phyloP scores from a whole-genome alignment of 2,329 filamentous ascomycete species.

The Scopulariopsis brevicaulis region DNA sequence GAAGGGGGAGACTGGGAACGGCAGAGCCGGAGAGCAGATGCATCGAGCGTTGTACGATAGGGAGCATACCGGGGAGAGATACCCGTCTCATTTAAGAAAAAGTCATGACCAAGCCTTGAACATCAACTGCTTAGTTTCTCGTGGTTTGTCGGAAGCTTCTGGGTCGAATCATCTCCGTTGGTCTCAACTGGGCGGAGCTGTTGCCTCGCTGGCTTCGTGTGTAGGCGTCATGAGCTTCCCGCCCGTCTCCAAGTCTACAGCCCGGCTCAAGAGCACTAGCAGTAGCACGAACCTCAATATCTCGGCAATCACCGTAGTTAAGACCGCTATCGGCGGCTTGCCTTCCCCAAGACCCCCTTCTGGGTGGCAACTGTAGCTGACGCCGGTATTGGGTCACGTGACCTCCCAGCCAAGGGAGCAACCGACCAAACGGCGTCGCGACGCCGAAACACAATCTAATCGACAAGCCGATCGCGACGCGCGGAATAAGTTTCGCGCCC shows the following conservation, averaged over 20 bases:
- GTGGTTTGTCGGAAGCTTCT: neutral
- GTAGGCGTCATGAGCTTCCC: neutral
- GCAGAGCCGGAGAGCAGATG: neutral
- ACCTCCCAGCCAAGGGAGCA: neutral
- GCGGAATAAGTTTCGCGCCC: neutral
- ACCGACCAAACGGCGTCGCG: neutral
- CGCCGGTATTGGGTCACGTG: neutral
- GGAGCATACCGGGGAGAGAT: neutral
- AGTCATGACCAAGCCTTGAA: neutral
- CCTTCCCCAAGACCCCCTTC: too few species aligned
- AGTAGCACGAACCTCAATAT: too few species aligned
- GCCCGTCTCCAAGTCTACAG: too few species aligned
- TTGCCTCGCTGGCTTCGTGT: neutral
- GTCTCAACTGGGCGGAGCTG: neutral
- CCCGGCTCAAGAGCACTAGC: too few species aligned
- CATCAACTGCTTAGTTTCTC: neutral
- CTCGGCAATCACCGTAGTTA: too few species aligned
- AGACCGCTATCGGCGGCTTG: neutral
- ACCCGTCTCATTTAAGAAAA: neutral
- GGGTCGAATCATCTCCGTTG: neutral
- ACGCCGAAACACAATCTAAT: neutral
- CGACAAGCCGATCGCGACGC: neutral
- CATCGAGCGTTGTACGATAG: neutral
- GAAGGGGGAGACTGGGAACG: neutral
- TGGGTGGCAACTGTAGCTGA: too few species aligned